A percentile compares a stretch with the other conserved stretches of the same genome.
These are phyloP conservation scores for Pseudogymnoascus sp. DNA, from an alignment of 2,329 filamentous ascomycete species.

Conservation along the genomic window DNA sequence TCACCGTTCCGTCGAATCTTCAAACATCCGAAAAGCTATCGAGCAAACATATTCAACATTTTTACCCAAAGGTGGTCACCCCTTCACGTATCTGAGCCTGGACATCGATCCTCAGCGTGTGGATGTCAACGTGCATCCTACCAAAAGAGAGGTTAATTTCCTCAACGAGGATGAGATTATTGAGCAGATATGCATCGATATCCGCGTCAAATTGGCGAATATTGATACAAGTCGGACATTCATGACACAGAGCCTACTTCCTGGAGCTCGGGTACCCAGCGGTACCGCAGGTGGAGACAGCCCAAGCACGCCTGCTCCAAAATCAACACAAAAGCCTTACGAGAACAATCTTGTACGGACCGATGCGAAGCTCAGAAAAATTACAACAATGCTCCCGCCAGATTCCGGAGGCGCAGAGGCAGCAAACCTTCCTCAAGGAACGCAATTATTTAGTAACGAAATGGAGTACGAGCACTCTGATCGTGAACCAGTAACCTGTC, in stretches of 20 bases:
- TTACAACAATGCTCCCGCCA: slow-evolving; percentile 87
- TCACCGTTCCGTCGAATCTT: slow-evolving; percentile 85
- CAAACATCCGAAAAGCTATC: slow-evolving; percentile 76
- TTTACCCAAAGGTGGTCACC: slow-evolving; percentile 86
- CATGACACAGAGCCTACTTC: slow-evolving; percentile 83
- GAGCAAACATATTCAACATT: slow-evolving; percentile 86
- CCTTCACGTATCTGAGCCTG: slow-evolving; percentile 85
- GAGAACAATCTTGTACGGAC: slow-evolving; percentile 88
- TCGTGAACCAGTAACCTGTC: slow-evolving; percentile 61
- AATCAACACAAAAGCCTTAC: slow-evolving; percentile 49
- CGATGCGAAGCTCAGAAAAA: slow-evolving; percentile 82
- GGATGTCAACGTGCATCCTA: slow-evolving; percentile 96
- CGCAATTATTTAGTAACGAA: slow-evolving; percentile 36
- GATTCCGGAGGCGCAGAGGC: slow-evolving; percentile 25
- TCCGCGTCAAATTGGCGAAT: slow-evolving; percentile 68
- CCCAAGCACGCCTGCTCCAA: slow-evolving; percentile 20
- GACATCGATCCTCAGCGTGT: slow-evolving; percentile 88
- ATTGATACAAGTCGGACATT: slow-evolving; percentile 94
- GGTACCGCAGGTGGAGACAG: slow-evolving; percentile 19
- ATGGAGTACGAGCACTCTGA: slow-evolving; percentile 66
- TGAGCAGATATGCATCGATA: slow-evolving; percentile 71
- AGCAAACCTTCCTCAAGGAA: slow-evolving; percentile 23
- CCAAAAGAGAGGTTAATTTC: slow-evolving; percentile 94
- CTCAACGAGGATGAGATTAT: slow-evolving; percentile 96
- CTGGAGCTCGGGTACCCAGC: slow-evolving; percentile 46